Evolutionary conservation across 2,329 filamentous ascomycete species (phyloP).

Genomic region (Botrytis porri): DNA sequence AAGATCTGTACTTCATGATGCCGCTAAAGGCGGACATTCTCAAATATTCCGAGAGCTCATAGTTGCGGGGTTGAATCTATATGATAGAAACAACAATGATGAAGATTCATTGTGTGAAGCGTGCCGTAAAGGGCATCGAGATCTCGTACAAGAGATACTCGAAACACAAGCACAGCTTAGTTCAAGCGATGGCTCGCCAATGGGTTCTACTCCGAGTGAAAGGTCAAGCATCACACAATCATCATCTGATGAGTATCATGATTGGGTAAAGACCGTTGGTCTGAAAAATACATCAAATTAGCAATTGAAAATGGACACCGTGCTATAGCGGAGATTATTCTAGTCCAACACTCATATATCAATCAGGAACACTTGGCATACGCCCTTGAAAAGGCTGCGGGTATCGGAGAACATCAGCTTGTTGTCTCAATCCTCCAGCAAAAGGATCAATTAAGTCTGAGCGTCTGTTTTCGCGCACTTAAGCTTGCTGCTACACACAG

Average conservation of each 20-base stretch:
- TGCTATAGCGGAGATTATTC: neutral
- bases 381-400: neutral
- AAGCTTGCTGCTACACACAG: neutral
- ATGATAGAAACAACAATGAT: constrained; percentile 12
- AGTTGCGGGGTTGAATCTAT: neutral
- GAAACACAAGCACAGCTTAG: constrained; percentile 13
- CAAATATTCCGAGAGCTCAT: constrained; percentile 16
- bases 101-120: constrained; percentile 17
- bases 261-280: neutral
- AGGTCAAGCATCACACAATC: constrained; percentile 14
- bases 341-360: accelerated
- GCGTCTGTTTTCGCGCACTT: neutral
- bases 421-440: neutral
- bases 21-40: neutral
- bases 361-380: neutral
- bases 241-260: constrained; percentile 6
- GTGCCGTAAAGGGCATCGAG: neutral
- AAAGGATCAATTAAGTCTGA: neutral
- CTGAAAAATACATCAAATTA: neutral
- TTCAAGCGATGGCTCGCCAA: constrained; percentile 14
- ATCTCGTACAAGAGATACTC: constrained; percentile 21
- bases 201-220: neutral
- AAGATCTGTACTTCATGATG: neutral
- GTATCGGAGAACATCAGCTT: neutral
- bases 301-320: neutral